A percentile compares a stretch with the other conserved stretches of the same genome.
phyloP scores from a whole-genome alignment of 2,329 filamentous ascomycete species.

The Diaporthe destruens region DNA sequence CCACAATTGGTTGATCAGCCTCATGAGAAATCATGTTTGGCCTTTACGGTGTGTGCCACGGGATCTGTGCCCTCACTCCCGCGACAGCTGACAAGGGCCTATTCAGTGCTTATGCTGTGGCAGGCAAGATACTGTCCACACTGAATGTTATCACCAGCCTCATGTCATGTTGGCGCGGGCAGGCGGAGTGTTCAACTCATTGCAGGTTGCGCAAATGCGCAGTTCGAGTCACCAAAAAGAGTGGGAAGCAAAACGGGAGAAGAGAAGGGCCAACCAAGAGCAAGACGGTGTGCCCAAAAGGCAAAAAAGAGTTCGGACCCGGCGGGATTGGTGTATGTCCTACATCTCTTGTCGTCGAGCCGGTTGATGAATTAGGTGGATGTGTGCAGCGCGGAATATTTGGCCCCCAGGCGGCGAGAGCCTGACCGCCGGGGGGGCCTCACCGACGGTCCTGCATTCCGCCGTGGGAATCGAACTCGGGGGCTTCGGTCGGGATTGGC shows the following conservation, averaged over 20 bases:
- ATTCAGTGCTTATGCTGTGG: too few relatives aligned
- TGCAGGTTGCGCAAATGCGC: not conserved
- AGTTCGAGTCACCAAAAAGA: not conserved
- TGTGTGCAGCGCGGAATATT: slow-evolving; percentile 11
- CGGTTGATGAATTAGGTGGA: not conserved
- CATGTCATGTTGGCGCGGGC: too few relatives aligned
- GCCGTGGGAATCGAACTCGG: slow-evolving; percentile 16
- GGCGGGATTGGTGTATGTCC: slow-evolving; percentile 3
- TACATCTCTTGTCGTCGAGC: slow-evolving; percentile 30
- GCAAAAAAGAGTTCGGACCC: slow-evolving; percentile 30
- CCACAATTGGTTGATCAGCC: too few relatives aligned
- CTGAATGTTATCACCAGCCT: too few relatives aligned
- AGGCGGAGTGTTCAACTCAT: not conserved
- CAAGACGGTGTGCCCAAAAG: not conserved
- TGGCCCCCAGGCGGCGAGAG: not conserved
- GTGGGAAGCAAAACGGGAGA: not conserved
- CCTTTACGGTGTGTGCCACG: too few relatives aligned
- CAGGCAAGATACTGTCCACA: too few relatives aligned
- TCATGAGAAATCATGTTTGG: too few relatives aligned
- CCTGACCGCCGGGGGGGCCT: not conserved
- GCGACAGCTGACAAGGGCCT: too few relatives aligned
- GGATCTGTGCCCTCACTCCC: too few relatives aligned
- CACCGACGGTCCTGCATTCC: not conserved
- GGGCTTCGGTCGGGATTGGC: slow-evolving; percentile 18
- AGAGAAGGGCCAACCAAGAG: not conserved